Base-by-base conservation (phyloP, 257 asterid genomes). In the Solanum chilense region DNA sequence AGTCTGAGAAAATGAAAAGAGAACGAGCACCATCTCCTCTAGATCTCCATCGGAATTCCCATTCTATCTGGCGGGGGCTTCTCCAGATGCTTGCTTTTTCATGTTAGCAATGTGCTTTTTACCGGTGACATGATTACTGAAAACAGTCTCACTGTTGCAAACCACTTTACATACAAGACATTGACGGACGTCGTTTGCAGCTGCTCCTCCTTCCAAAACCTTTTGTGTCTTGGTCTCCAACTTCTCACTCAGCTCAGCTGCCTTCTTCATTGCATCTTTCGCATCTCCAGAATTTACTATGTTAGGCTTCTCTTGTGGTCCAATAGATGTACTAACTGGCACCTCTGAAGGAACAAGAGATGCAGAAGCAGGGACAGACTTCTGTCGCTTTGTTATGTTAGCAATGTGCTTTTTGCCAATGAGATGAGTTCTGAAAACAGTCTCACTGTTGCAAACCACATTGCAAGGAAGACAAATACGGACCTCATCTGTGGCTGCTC, bases 381-480 rank as follows among this genome's bases (percentile, higher is more conserved):
- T 47, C 68, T 29, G 87, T 9, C 44, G 88, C 90, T 91, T 93
- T 92, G 86, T 92, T 88, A 90, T 68, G 94, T 87, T 92, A 44
- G 91, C 66, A 33, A 91, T 92, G 89, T 95, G 99, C 85, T 91
- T 95, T 86, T 94, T 91, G 77, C 97, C 99, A 6, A 93, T 91
- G 27, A 96, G 91, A 88, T 96, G 98, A 82, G 29, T 62, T 20
- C 27, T 89, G 86, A 87, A 92, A 64, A 92, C 99, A 0, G 91
- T 91, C 76, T 90, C 93, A 52, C 98, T 94, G 82, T 93, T 95
- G 94, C 99, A 96, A 68, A 96, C 94, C 90, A 95, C 96, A 37
- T 93, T 95, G 83, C 99, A 96, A 16, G 90, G 39, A 16, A 35
- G 64, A 88, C 99, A 96, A 16, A 82, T 69, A 1, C 91, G 94